Percentiles rank a stretch among this genome's conserved stretches.
phyloP scores from a whole-genome alignment of 129 eudicot species.

The Ambrosia artemisiifolia region DNA sequence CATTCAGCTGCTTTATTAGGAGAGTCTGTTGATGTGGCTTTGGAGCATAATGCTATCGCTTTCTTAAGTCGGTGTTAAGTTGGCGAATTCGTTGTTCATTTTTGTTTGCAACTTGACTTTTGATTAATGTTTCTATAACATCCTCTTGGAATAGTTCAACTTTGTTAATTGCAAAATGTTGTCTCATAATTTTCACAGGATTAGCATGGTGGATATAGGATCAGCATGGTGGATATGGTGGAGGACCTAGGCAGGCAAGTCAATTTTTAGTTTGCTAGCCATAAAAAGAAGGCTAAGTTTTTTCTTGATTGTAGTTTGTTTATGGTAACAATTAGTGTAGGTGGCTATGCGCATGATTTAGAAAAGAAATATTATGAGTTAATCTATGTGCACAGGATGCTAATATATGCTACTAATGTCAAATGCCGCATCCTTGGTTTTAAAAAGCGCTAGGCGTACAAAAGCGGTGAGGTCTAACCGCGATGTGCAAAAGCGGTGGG shows the following conservation, averaged over 20 bases:
- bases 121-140: neutral
- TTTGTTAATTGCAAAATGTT: constrained; percentile 5
- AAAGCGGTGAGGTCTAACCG: too few species aligned
- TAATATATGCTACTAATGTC: constrained; percentile 24
- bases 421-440: too few species aligned
- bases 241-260: constrained; percentile 98
- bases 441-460: too few species aligned
- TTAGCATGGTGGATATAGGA: too few species aligned
- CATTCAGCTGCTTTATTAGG: constrained; percentile 84
- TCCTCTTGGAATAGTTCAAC: neutral
- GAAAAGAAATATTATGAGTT: neutral
- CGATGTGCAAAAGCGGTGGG: too few species aligned
- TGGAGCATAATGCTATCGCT: constrained; percentile 55
- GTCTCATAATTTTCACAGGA: constrained; percentile 10
- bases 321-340: constrained; percentile 9
- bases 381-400: neutral
- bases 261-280: neutral
- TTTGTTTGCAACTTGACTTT: constrained; percentile 14
- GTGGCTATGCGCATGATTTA: neutral
- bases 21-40: constrained; percentile 55
- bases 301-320: neutral
- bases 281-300: neutral
- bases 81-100: neutral
- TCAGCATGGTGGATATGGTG: constrained; percentile 87
- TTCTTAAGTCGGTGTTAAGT: constrained; percentile 85